These are phyloP conservation scores for Epicoccum sorghinum DNA, from an alignment of 2,329 filamentous ascomycete species.

Conservation along the genomic window DNA sequence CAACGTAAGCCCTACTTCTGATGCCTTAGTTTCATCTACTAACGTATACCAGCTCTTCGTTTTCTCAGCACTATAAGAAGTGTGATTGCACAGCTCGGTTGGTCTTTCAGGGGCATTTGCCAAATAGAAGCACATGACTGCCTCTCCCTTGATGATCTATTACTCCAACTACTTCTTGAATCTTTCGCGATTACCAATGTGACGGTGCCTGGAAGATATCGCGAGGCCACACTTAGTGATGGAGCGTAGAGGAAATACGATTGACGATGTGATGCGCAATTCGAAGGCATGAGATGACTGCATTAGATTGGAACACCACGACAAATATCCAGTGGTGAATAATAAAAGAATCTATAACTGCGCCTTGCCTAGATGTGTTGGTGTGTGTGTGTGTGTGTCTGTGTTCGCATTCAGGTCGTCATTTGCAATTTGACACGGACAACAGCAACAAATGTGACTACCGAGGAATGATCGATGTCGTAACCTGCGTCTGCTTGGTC, in stretches of 20 bases:
- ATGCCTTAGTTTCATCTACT: not conserved
- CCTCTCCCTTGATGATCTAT: conserved; percentile 37
- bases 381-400: conserved; percentile 1
- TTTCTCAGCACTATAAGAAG: conserved; percentile 59
- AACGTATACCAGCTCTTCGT: conserved; percentile 57
- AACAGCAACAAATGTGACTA: no score
- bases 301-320: conserved; percentile 41
- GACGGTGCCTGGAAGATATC: conserved; percentile 43
- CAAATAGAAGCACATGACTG: conserved; percentile 36
- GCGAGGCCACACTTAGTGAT: conserved; percentile 30
- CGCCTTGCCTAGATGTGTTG: not conserved
- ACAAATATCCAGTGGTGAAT: conserved; percentile 41
- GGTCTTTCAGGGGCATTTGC: conserved; percentile 32
- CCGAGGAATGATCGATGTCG: no score
- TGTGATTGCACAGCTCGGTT: conserved; percentile 27
- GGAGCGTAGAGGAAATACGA: conserved; percentile 31
- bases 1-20: conserved; percentile 73
- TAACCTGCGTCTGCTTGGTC: not conserved
- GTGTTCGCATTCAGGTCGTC: no score
- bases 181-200: conserved; percentile 32
- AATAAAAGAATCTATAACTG: conserved; percentile 32
- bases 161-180: conserved; percentile 35
- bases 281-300: conserved; percentile 29
- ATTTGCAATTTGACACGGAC: no score
- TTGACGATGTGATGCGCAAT: conserved; percentile 37